phyloP scores from a whole-genome alignment of 345 rosid genomes.

The Sisymbrium irio region DNA sequence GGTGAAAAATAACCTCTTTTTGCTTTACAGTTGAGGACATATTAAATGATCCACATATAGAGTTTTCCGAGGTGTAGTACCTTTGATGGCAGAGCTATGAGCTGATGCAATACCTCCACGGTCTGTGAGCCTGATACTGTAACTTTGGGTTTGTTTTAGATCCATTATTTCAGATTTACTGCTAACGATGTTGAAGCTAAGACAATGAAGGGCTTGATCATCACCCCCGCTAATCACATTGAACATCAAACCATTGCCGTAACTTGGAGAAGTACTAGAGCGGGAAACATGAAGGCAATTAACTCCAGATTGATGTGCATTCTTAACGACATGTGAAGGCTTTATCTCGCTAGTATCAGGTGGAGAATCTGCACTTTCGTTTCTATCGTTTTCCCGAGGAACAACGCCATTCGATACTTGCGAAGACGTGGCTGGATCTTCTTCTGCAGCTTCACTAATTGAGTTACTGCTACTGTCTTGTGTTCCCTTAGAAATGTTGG shows the following conservation, averaged over 20 bases:
- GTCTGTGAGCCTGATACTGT: constrained; percentile 41
- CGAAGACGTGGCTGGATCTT: constrained; percentile 31
- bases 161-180: constrained; percentile 28
- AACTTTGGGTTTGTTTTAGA: constrained; percentile 38
- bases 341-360: constrained; percentile 52
- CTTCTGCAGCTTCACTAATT: constrained; percentile 20
- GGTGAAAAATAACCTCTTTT: neutral
- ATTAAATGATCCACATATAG: neutral
- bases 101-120: constrained; percentile 57
- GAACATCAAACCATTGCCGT: constrained; percentile 39
- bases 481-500: constrained; percentile 31
- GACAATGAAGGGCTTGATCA: constrained; percentile 84
- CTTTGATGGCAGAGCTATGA: constrained; percentile 89
- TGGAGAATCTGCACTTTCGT: constrained; percentile 33
- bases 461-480: constrained; percentile 12
- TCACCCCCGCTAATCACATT: constrained; percentile 83
- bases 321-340: constrained; percentile 53
- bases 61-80: constrained; percentile 34
- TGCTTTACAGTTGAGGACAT: neutral
- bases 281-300: constrained; percentile 76
- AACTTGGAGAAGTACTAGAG: constrained; percentile 32
- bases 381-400: constrained; percentile 32
- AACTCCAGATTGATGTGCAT: constrained; percentile 83
- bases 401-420: constrained; percentile 16
- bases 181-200: constrained; percentile 37